phyloP scores from a whole-genome alignment of 2,329 filamentous ascomycete genomes.

The Aspergillus costaricaensis region DNA sequence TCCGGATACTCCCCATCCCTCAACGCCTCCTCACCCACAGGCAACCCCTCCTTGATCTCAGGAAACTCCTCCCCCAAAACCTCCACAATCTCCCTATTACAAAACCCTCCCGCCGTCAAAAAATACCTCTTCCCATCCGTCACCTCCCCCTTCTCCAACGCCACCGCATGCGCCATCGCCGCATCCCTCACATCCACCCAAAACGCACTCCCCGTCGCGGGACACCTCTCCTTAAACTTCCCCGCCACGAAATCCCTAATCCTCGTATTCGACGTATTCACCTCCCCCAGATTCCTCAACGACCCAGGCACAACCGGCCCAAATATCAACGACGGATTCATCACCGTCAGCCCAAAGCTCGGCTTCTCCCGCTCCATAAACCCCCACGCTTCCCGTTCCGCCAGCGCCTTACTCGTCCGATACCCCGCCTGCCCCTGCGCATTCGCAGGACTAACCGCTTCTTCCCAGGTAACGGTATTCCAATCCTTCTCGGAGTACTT shows the following conservation, averaged over 20 bases:
- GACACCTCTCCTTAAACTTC: slow-evolving; percentile 54
- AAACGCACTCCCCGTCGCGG: slow-evolving; percentile 57
- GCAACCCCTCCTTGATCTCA: slow-evolving; percentile 36
- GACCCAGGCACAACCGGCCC: slow-evolving; percentile 60
- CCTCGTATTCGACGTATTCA: slow-evolving; percentile 71
- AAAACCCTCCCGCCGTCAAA: slow-evolving; percentile 38
- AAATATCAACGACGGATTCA: slow-evolving; percentile 62
- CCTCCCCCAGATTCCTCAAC: slow-evolving; percentile 56
- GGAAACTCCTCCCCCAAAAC: slow-evolving; percentile 41
- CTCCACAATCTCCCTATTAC: slow-evolving; percentile 40
- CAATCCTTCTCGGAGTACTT: slow-evolving; percentile 31
- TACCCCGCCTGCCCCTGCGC: slow-evolving; percentile 26
- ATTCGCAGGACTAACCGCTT: slow-evolving; percentile 26
- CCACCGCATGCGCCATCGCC: slow-evolving; percentile 44
- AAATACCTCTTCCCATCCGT: slow-evolving; percentile 45
- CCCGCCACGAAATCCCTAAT: slow-evolving; percentile 67
- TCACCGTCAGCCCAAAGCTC: slow-evolving; percentile 58
- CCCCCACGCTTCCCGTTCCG: slow-evolving; percentile 63
- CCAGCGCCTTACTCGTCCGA: slow-evolving; percentile 51
- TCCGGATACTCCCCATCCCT: slow-evolving; percentile 19
- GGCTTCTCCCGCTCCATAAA: slow-evolving; percentile 56
- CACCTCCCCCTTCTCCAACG: slow-evolving; percentile 38
- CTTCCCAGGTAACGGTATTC: slow-evolving; percentile 39
- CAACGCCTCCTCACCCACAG: slow-evolving; percentile 29
- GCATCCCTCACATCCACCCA: slow-evolving; percentile 54